Base-by-base conservation (phyloP, 2,329 filamentous ascomycete species). In the Cadophora sp. region DNA sequence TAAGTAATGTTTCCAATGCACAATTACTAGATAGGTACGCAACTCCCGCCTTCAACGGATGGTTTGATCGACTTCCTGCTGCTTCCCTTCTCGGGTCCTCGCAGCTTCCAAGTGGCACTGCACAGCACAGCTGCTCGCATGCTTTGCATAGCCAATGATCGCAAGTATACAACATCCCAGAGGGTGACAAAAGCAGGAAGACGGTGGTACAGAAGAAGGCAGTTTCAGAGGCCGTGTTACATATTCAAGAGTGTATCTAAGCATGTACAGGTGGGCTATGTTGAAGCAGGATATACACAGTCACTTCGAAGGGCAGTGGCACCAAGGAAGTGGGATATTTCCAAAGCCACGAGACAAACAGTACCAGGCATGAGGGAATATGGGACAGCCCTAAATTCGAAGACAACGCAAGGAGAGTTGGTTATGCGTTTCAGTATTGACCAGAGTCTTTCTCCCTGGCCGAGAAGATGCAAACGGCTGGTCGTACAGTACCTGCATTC, bases 11-110 rank as follows among this genome's bases (percentile, higher is more conserved):
- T 43, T 58, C 36, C 27, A 36, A 30, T 30, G 27, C 27, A 30
- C 27, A 30, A 30, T 6, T 4, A 30, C 27, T 6, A 30, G 27
- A 6, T 30, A 41, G 43, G 55, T 16, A 43, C 20, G 27, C 20
- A 36, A 56, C 3, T 20, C 5, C 43, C 24, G 24, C 14, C 43
- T 8, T 27, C 45, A 16, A 13, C 20, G 13, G 33, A 9, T 43
- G 59, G 33, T 14, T 22, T 53, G 13, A 18, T 27, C 24, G 9
- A 24, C 11, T n/a, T 58, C 36, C 50, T 43, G 41, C 39, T 36
- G 33, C 51, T 7, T 20, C 8, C 41, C 24, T 7, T 30, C 39
- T 53, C 64, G 64, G 64, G 64, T 53, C 47, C 22, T 60, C 39
- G 64, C 64, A 66, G 58, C 18, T 48, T 45, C 48, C 43, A 30